Evolutionary conservation across 352 stramenopile species (phyloP).

Genomic region (Globisporangium uncinulatum): DNA sequence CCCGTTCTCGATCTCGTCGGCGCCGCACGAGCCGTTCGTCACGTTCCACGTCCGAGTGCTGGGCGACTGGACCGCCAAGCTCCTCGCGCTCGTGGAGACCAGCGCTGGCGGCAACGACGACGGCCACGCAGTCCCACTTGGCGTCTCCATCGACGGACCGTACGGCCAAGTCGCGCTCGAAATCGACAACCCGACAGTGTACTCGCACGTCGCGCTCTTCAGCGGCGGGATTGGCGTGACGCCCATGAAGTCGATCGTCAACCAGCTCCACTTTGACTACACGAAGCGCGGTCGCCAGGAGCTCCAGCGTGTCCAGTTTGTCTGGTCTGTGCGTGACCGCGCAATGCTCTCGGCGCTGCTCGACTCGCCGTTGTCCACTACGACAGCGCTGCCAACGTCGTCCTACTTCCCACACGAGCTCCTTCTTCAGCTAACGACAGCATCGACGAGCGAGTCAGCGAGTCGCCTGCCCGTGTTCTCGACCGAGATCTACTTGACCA

Average conservation of each 20-base stretch:
- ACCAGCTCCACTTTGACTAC: slow-evolving; percentile 8
- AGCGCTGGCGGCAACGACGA: slow-evolving; percentile 17
- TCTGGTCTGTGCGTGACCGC: slow-evolving; percentile 36
- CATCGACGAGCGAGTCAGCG: neutral
- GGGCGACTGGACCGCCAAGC: slow-evolving; percentile 60
- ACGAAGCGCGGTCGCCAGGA: slow-evolving; percentile 7
- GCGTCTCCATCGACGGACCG: slow-evolving; percentile 42
- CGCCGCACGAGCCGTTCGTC: slow-evolving; percentile 57
- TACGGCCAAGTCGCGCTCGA: slow-evolving; percentile 44
- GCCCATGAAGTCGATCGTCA: slow-evolving; percentile 15
- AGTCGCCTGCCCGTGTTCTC: slow-evolving; percentile 16
- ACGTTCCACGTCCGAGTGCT: slow-evolving; percentile 59
- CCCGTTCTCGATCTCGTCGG: slow-evolving; percentile 85
- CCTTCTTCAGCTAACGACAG: neutral
- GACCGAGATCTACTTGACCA: slow-evolving; percentile 32
- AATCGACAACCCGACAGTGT: slow-evolving; percentile 25
- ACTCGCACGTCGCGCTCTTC: slow-evolving; percentile 48
- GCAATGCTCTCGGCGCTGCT: slow-evolving; percentile 25
- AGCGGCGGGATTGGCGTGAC: slow-evolving; percentile 17
- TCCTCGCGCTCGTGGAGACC: slow-evolving; percentile 14
- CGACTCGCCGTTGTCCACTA: neutral
- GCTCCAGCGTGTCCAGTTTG: slow-evolving; percentile 34
- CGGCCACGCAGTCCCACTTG: slow-evolving; percentile 9
- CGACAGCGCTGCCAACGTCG: neutral
- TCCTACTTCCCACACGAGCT: slow-evolving; percentile 10